Percentiles rank a stretch among this genome's conserved stretches.
Conservation (phyloP, 805 yeast genomes). For the Kodamaea leandrae region DNA sequence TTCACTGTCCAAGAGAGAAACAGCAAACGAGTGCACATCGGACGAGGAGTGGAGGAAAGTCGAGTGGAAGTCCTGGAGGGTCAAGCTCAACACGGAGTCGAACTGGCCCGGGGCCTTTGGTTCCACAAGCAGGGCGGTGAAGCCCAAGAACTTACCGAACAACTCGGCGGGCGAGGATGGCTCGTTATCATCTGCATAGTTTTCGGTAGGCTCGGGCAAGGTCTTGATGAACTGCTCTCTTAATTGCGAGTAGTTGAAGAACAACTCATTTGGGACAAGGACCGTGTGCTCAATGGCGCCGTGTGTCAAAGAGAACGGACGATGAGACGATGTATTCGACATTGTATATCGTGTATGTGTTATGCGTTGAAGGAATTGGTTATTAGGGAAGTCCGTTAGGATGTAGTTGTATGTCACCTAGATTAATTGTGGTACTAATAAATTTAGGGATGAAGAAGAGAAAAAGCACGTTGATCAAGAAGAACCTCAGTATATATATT, state of each 20-base stretch:
- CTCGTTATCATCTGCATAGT: slow-evolving; percentile 80
- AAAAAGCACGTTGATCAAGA: not conserved
- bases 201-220: slow-evolving; percentile 80
- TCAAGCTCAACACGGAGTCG: slow-evolving; percentile 65
- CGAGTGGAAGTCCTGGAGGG: slow-evolving; percentile 80
- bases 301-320: slow-evolving; percentile 82
- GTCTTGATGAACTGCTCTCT: slow-evolving; percentile 79
- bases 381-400: slow-evolving; percentile 1
- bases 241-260: slow-evolving; percentile 80
- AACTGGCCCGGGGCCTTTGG: slow-evolving; percentile 49
- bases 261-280: slow-evolving; percentile 77
- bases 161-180: slow-evolving; percentile 85
- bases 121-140: slow-evolving; percentile 49
- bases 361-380: not conserved
- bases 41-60: slow-evolving; percentile 66
- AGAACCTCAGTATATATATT: slow-evolving; percentile 1
- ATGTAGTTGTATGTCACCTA: not conserved
- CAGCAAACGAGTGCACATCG: slow-evolving; percentile 89
- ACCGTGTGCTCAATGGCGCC: slow-evolving; percentile 87
- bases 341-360: slow-evolving; percentile 6
- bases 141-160: slow-evolving; percentile 80
- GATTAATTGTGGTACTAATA: slow-evolving; percentile 7
- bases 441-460: slow-evolving; percentile 5
- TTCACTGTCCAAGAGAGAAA: slow-evolving; percentile 55
- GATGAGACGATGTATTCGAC: slow-evolving; percentile 24